A percentile compares a stretch with the other conserved stretches of the same genome.
Conservation (phyloP, 768 basidiomycete genomes). For the Phaeotremella skinneri region DNA sequence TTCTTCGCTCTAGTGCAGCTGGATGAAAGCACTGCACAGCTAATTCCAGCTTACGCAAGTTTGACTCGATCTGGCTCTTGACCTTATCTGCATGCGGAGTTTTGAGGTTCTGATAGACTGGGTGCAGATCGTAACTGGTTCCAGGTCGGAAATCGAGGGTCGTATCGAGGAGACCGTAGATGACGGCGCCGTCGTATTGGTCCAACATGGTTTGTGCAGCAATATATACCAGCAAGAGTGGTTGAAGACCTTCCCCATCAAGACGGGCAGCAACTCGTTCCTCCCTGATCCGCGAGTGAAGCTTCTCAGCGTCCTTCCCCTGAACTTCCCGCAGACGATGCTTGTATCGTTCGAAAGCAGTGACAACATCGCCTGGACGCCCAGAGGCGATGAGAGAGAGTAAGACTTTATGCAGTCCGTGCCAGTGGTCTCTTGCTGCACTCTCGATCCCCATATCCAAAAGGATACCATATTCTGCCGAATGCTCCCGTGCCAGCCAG, state of each 20-base stretch:
- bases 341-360: conserved; percentile 9
- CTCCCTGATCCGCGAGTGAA: conserved; percentile 15
- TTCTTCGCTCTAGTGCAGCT: conserved; percentile 10
- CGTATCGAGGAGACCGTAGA: conserved; percentile 15
- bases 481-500: background rate
- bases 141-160: conserved; percentile 11
- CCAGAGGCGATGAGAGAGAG: conserved; percentile 15
- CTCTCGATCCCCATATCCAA: conserved; percentile 17
- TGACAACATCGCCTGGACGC: conserved; percentile 12
- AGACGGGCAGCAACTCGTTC: conserved; percentile 16
- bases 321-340: conserved; percentile 16
- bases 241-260: conserved; percentile 12
- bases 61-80: conserved; percentile 4
- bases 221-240: conserved; percentile 10
- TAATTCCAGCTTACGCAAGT: conserved; percentile 13
- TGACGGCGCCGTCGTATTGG: conserved; percentile 7
- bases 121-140: conserved; percentile 6
- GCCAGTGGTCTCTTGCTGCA: conserved; percentile 12
- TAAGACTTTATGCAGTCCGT: conserved; percentile 16
- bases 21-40: conserved; percentile 19
- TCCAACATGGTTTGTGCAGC: conserved; percentile 16
- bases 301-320: conserved; percentile 16
- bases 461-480: conserved; percentile 9
- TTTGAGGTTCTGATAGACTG: conserved; percentile 2
- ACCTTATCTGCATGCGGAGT: background rate